These are phyloP conservation scores for Claviceps digitariae DNA, from an alignment of 2,329 filamentous ascomycete genomes.

Conservation along the genomic window DNA sequence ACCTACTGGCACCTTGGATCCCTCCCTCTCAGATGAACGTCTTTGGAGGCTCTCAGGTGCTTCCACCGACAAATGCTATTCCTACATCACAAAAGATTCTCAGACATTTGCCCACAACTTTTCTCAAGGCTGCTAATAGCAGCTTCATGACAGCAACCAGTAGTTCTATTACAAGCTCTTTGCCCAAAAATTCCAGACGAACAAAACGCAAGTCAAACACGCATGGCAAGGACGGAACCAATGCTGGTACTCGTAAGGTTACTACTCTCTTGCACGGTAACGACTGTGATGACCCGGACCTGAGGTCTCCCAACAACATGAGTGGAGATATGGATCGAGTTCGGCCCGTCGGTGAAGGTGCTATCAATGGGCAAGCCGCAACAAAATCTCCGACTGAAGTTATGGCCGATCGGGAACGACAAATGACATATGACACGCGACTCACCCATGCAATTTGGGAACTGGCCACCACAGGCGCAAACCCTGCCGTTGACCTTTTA, in stretches of 20 bases:
- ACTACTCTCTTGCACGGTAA: conserved; percentile 31
- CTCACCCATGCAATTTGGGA: conserved; percentile 93
- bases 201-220: conserved; percentile 43
- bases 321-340: conserved; percentile 38
- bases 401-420: conserved; percentile 56
- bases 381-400: conserved; percentile 44
- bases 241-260: conserved; percentile 23
- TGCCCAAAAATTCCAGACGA: conserved; percentile 52
- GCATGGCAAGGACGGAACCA: conserved; percentile 21
- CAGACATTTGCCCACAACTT: conserved; percentile 74
- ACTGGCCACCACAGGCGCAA: conserved; percentile 76
- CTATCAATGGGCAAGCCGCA: conserved; percentile 18
- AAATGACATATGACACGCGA: conserved; percentile 65
- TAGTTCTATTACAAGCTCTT: conserved; percentile 65
- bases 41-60: conserved; percentile 57
- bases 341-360: conserved; percentile 15
- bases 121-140: conserved; percentile 88
- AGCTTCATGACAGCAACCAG: conserved; percentile 90
- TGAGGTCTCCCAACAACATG: conserved; percentile 17
- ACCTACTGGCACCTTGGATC: conserved; percentile 92
- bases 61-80: conserved; percentile 71
- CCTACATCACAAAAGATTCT: conserved; percentile 87
- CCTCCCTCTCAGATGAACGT: conserved; percentile 85
- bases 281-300: conserved; percentile 18
- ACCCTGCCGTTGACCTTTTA: conserved; percentile 84